phyloP scores from a whole-genome alignment of 176 grass and related monocot species.

The Panicum miliaceum region DNA sequence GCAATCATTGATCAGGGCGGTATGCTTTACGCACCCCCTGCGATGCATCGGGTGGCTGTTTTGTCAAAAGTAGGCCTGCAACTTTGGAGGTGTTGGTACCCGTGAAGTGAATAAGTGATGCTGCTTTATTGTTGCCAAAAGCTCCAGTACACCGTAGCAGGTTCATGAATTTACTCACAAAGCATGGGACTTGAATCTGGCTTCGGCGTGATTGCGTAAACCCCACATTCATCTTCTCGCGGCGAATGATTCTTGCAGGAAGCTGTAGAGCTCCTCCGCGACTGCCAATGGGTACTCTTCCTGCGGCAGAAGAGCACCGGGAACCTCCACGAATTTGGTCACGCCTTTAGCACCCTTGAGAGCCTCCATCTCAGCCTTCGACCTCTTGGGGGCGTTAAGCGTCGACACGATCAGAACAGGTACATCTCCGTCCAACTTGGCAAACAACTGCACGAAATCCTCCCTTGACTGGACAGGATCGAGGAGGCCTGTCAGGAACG shows the following conservation, averaged over 20 bases:
- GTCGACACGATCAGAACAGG: slow-evolving; percentile 66
- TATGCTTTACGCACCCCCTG: slow-evolving; percentile 32
- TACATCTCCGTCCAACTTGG: slow-evolving; percentile 63
- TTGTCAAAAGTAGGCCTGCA: slow-evolving; percentile 34
- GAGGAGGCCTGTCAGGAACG: slow-evolving; percentile 88
- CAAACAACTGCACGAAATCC: slow-evolving; percentile 76
- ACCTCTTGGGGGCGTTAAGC: slow-evolving; percentile 73
- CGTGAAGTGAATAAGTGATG: slow-evolving; percentile 24
- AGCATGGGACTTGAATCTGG: slow-evolving; percentile 7
- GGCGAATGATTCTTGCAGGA: slow-evolving; percentile 55
- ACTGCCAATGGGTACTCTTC: slow-evolving; percentile 85
- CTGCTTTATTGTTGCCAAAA: slow-evolving; percentile 32
- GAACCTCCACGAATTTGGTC: slow-evolving; percentile 78
- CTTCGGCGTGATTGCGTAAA: background rate
- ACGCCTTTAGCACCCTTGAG: slow-evolving; percentile 78
- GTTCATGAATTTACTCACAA: slow-evolving; percentile 29
- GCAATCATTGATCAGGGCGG: slow-evolving; percentile 45
- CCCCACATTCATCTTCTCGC: slow-evolving; percentile 31
- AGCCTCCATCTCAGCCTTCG: slow-evolving; percentile 88
- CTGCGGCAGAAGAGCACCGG: slow-evolving; percentile 89
- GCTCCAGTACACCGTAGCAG: background rate
- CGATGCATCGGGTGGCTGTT: slow-evolving; percentile 33
- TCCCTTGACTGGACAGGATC: slow-evolving; percentile 85
- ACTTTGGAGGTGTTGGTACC: background rate
- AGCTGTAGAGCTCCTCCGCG: slow-evolving; percentile 71